Conservation (phyloP, 2,329 filamentous ascomycete species). For the Sporothrix curviconia region DNA sequence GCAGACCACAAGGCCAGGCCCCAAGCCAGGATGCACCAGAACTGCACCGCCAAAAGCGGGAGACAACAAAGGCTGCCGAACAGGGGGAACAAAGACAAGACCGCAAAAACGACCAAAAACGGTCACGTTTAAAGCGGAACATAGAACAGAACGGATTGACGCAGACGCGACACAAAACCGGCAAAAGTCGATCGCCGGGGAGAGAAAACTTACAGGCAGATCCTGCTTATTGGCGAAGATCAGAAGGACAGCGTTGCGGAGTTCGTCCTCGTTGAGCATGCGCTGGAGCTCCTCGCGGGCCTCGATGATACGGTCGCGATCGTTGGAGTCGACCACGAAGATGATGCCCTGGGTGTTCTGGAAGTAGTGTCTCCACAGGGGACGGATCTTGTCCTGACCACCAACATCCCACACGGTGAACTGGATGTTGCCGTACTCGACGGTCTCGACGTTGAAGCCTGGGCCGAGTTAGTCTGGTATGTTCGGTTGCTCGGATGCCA, state of each 20-base stretch:
- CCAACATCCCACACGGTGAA: constrained; percentile 99
- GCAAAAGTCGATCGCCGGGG: no score
- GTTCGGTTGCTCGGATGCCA: no score
- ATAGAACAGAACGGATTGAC: not conserved
- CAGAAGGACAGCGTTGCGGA: constrained; percentile 90
- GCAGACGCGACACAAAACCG: no score
- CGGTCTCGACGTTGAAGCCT: constrained; percentile 99
- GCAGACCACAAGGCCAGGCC: not conserved
- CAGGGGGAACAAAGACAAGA: constrained; percentile 3
- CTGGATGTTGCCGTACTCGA: constrained; percentile 99
- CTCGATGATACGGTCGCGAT: constrained; percentile 96
- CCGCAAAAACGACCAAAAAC: not conserved
- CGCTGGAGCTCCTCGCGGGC: constrained; percentile 93
- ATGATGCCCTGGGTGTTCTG: constrained; percentile 99
- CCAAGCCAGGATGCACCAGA: constrained; percentile 5
- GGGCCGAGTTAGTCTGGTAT: constrained; percentile 9
- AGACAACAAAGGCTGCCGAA: constrained; percentile 1
- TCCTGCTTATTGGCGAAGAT: constrained; percentile 99
- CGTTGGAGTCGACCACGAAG: constrained; percentile 98
- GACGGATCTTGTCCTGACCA: constrained; percentile 99
- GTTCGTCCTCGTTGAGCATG: constrained; percentile 98
- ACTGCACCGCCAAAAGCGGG: not conserved
- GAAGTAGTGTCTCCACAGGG: constrained; percentile 99
- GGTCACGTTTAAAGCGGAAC: not conserved
- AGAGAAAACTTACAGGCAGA: constrained; percentile 67